Percentiles rank a stretch among this genome's conserved stretches.
These are phyloP conservation scores for Centrapalus pauciflorus DNA, from an alignment of 129 eudicot species.

Conservation along the genomic window DNA sequence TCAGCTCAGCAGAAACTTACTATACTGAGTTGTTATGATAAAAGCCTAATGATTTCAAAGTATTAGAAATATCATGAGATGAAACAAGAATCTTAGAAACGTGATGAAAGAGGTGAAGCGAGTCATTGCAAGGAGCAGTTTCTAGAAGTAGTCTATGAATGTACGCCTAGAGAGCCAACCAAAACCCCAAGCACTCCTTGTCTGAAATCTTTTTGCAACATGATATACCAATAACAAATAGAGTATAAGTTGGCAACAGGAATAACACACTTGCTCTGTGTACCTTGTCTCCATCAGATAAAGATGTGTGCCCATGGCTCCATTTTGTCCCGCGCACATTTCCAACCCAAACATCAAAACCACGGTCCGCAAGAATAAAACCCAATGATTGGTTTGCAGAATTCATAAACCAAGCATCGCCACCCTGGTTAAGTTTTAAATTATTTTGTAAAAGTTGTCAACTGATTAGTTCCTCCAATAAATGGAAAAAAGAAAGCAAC, in stretches of 20 bases:
- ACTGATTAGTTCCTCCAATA: neutral
- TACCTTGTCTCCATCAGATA: slow-evolving; percentile 80
- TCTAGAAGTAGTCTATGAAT: neutral
- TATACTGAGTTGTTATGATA: no score
- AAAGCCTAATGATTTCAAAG: neutral
- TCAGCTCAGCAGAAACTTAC: no score
- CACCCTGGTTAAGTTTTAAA: slow-evolving; percentile 54
- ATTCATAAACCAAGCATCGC: slow-evolving; percentile 96
- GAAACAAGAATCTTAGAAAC: neutral
- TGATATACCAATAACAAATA: neutral
- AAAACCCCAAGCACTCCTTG: no score
- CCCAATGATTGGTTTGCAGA: slow-evolving; percentile 78
- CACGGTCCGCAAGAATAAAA: slow-evolving; percentile 77
- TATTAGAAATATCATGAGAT: neutral
- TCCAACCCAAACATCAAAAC: slow-evolving; percentile 97
- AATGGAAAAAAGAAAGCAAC: neutral
- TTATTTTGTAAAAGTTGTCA: neutral
- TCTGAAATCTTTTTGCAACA: slow-evolving; percentile 1
- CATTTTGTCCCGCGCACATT: slow-evolving; percentile 93
- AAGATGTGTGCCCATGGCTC: slow-evolving; percentile 91
- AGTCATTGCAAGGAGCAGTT: neutral
- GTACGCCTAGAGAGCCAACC: neutral
- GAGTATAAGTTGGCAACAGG: neutral
- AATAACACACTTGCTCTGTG: neutral
- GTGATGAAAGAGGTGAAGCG: neutral